Conservation (phyloP, 306 rosid species). For the Cucumis hystrix region DNA sequence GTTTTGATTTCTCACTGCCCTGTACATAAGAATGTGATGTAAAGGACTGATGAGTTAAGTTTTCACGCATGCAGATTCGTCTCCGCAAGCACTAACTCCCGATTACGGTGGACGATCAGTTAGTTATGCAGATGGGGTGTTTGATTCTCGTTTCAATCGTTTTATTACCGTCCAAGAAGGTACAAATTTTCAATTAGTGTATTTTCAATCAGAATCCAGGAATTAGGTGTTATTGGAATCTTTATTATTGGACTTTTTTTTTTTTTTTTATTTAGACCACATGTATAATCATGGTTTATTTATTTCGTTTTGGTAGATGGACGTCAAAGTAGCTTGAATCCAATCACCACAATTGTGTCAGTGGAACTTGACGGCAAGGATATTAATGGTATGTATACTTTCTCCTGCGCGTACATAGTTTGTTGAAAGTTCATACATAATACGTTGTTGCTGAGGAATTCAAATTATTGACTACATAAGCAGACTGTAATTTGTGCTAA, state of each 20-base stretch:
- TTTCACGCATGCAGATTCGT: constrained; percentile 32
- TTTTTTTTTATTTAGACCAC: background rate
- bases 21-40: background rate
- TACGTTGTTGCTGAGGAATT: background rate
- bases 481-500: background rate
- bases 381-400: constrained; percentile 40
- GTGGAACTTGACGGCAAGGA: constrained; percentile 40
- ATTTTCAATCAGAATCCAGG: background rate
- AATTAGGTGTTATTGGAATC: background rate
- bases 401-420: background rate
- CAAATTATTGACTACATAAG: background rate
- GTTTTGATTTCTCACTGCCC: background rate
- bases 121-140: constrained; percentile 79
- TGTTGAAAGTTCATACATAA: background rate
- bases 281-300: background rate
- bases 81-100: constrained; percentile 61
- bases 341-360: constrained; percentile 54
- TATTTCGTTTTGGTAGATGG: constrained; percentile 38
- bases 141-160: constrained; percentile 64
- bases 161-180: constrained; percentile 80
- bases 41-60: background rate
- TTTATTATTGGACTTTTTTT: background rate
- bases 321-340: constrained; percentile 49
- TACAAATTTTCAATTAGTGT: constrained; percentile 1
- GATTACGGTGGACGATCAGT: constrained; percentile 59